Percentiles rank a stretch among this genome's conserved stretches.
Conservation (phyloP, 2,329 filamentous ascomycete genomes). For the Bisporella sp. region DNA sequence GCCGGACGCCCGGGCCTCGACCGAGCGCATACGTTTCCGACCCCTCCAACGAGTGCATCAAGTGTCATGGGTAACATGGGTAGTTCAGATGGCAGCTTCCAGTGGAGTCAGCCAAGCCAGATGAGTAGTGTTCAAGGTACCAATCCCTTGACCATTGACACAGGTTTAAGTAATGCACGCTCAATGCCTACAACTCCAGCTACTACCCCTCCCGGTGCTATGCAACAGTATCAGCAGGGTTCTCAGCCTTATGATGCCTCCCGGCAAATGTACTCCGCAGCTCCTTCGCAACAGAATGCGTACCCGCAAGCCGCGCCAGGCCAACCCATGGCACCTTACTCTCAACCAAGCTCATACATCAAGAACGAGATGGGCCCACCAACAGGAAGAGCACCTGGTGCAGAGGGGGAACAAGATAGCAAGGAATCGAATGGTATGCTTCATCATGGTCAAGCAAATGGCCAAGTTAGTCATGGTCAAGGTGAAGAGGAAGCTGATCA, state of each 20-base stretch:
- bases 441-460: slow-evolving; percentile 47
- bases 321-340: slow-evolving; percentile 63
- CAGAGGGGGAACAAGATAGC: slow-evolving; percentile 53
- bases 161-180: slow-evolving; percentile 67
- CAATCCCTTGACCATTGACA: slow-evolving; percentile 77
- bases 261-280: slow-evolving; percentile 70
- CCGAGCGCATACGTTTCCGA: slow-evolving; percentile 86
- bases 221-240: slow-evolving; percentile 66
- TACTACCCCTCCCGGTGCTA: slow-evolving; percentile 78
- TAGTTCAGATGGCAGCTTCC: slow-evolving; percentile 65
- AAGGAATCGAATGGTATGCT: slow-evolving; percentile 62
- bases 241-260: slow-evolving; percentile 68
- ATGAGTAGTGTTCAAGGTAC: slow-evolving; percentile 55
- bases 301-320: slow-evolving; percentile 58
- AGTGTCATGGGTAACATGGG: slow-evolving; percentile 71
- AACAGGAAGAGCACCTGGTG: slow-evolving; percentile 50
- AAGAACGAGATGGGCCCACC: slow-evolving; percentile 89
- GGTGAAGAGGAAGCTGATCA: slow-evolving; percentile 65
- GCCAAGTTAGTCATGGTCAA: slow-evolving; percentile 44
- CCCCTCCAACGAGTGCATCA: slow-evolving; percentile 87
- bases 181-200: slow-evolving; percentile 89
- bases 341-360: slow-evolving; percentile 53
- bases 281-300: slow-evolving; percentile 58
- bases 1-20: slow-evolving; percentile 73
- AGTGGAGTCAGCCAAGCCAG: slow-evolving; percentile 60